Evolutionary conservation across 75 land plant genomes (phyloP).

Genomic region (Selaginella moellendorffii): DNA sequence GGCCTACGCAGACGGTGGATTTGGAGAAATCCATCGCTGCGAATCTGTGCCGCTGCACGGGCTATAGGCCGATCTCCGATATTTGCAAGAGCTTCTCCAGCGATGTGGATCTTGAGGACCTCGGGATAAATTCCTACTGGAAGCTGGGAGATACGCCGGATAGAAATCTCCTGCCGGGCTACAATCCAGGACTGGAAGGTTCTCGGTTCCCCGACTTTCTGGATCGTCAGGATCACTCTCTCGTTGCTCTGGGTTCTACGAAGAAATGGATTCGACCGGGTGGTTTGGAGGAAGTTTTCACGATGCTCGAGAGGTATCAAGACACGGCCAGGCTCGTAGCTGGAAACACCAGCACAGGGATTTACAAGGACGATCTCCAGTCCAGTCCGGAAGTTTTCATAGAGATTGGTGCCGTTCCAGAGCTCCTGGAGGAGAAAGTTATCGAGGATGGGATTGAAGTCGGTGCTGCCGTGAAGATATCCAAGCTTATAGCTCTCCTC

Average conservation of each 20-base stretch:
- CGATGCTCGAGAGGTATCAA: not conserved
- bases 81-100: conserved; percentile 64
- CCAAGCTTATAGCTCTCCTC: conserved; percentile 38
- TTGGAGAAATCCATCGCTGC: conserved; percentile 16
- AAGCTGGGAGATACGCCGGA: conserved; percentile 12
- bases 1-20: too few relatives aligned
- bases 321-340: conserved; percentile 32
- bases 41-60: conserved; percentile 69
- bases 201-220: conserved; percentile 14
- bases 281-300: not conserved
- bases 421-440: conserved; percentile 31
- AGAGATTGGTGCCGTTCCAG: conserved; percentile 50
- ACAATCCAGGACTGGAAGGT: conserved; percentile 5
- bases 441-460: conserved; percentile 16
- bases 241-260: too few relatives aligned
- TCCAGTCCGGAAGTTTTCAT: conserved; percentile 50
- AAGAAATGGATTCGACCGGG: not conserved
- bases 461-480: conserved; percentile 61
- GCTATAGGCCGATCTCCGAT: conserved; percentile 75
- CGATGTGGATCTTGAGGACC: conserved; percentile 84
- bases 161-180: conserved; percentile 27
- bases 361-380: conserved; percentile 37
- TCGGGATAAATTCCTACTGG: conserved; percentile 59
- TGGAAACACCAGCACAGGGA: conserved; percentile 72
- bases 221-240: too few relatives aligned